These are phyloP conservation scores for Psidium friedrichsthalianum DNA, from an alignment of 345 rosid species.

Conservation along the genomic window DNA sequence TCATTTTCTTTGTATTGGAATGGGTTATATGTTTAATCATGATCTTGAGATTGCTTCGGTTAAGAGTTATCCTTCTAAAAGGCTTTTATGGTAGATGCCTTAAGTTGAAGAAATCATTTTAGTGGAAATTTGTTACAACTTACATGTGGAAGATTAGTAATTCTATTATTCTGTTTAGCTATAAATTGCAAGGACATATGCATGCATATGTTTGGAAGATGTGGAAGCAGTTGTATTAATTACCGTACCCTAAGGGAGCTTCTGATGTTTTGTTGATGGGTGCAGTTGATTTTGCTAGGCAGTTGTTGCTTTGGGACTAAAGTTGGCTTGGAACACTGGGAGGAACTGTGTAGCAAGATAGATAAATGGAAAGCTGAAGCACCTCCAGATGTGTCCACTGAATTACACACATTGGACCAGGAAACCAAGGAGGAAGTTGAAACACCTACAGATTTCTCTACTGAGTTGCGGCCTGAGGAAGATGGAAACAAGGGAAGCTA, in stretches of 20 bases:
- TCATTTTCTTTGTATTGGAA: neutral
- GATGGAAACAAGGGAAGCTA: neutral
- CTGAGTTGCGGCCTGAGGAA: neutral
- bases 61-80: neutral
- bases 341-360: neutral
- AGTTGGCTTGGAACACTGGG: neutral
- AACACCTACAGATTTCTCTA: neutral
- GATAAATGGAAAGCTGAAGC: neutral
- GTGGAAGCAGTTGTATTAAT: neutral
- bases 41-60: neutral
- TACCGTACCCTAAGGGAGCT: neutral
- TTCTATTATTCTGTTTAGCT: neutral
- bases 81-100: neutral
- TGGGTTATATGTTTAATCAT: neutral
- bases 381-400: neutral
- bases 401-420: neutral
- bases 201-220: neutral
- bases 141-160: neutral
- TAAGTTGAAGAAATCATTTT: neutral
- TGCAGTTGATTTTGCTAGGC: neutral
- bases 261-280: neutral
- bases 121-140: neutral
- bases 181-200: neutral
- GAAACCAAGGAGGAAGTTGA: slow-evolving; percentile 2
- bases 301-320: neutral